Evolutionary conservation across 2,329 filamentous ascomycete species (phyloP).

Genomic region (Fusarium nanum): DNA sequence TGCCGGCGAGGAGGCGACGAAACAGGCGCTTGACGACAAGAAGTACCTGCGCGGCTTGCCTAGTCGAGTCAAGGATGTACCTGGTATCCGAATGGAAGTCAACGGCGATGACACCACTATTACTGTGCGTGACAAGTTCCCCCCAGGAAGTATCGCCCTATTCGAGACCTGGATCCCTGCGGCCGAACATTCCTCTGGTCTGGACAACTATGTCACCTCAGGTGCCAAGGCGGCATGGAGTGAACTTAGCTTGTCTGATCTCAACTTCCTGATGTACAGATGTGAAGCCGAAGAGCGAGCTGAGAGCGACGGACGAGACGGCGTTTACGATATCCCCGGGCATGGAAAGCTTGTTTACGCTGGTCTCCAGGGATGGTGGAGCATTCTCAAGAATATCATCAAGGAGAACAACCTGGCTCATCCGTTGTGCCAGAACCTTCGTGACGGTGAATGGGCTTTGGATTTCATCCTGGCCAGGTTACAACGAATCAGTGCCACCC

Average conservation of each 20-base stretch:
- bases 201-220: slow-evolving; percentile 88
- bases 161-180: slow-evolving; percentile 97
- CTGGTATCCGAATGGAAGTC: slow-evolving; percentile 78
- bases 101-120: slow-evolving; percentile 81
- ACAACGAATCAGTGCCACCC: slow-evolving; percentile 74
- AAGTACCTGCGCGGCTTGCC: slow-evolving; percentile 83
- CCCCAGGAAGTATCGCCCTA: slow-evolving; percentile 91
- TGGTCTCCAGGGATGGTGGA: slow-evolving; percentile 99
- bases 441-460: slow-evolving; percentile 90
- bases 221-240: slow-evolving; percentile 83
- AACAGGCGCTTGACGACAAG: slow-evolving; percentile 74
- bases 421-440: slow-evolving; percentile 90
- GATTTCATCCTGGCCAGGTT: slow-evolving; percentile 87
- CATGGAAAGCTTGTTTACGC: slow-evolving; percentile 91
- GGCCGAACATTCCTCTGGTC: slow-evolving; percentile 82
- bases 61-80: slow-evolving; percentile 79
- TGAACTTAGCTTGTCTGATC: slow-evolving; percentile 78
- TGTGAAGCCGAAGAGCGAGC: slow-evolving; percentile 90
- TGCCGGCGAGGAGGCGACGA: slow-evolving; percentile 74
- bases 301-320: slow-evolving; percentile 80
- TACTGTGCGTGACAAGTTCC: slow-evolving; percentile 83
- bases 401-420: slow-evolving; percentile 91
- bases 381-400: slow-evolving; percentile 85
- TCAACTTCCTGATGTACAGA: slow-evolving; percentile 92
- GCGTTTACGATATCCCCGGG: slow-evolving; percentile 88